A percentile compares a stretch with the other conserved stretches of the same genome.
phyloP scores from a whole-genome alignment of 1,284 basidiomycete species.

The Fomitopsis pinicola region DNA sequence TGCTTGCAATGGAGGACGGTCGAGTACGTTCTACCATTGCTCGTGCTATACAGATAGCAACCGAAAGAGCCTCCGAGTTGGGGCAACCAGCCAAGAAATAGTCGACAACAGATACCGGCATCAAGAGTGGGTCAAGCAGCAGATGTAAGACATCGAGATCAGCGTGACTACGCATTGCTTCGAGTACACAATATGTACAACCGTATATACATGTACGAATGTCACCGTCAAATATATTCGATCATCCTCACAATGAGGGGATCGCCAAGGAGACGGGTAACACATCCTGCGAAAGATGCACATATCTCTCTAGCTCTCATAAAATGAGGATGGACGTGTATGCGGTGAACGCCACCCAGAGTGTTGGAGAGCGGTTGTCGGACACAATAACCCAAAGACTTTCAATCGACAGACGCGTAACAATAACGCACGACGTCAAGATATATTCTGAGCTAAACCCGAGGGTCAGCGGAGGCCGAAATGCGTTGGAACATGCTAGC shows the following conservation, averaged over 20 bases:
- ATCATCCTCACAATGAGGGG: slow-evolving; percentile 8
- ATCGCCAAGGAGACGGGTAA: slow-evolving; percentile 17
- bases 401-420: not conserved
- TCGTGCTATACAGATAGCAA: slow-evolving; percentile 90
- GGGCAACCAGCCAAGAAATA: slow-evolving; percentile 39
- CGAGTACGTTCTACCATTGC: slow-evolving; percentile 93
- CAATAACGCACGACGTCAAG: not conserved
- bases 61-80: slow-evolving; percentile 80
- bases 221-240: slow-evolving; percentile 17
- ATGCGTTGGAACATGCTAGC: not conserved
- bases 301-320: slow-evolving; percentile 53
- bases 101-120: too few species aligned
- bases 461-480: not conserved
- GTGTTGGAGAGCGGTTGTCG: slow-evolving; percentile 68
- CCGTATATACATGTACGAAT: not conserved
- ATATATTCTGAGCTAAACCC: slow-evolving; percentile 4
- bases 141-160: not conserved
- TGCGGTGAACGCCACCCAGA: slow-evolving; percentile 71
- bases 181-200: not conserved
- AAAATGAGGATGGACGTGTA: slow-evolving; percentile 87
- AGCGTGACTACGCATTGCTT: not conserved
- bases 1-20: slow-evolving; percentile 94
- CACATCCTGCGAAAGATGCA: slow-evolving; percentile 8
- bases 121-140: not conserved
- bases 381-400: not conserved